phyloP scores from a whole-genome alignment of 164 flowering plant species.

The Piper betle region DNA sequence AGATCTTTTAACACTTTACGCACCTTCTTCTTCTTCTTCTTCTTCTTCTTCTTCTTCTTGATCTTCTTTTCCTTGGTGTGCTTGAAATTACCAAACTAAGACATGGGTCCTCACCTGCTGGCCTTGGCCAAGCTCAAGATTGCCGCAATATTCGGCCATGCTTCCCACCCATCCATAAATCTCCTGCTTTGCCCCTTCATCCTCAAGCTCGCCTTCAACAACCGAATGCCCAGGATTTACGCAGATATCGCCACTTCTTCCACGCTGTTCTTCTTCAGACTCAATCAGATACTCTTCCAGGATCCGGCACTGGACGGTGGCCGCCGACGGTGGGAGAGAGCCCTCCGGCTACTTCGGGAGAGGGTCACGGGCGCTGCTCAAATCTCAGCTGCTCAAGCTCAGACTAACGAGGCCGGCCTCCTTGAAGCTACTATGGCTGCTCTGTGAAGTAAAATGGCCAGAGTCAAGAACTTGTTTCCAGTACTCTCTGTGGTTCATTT shows the following conservation, averaged over 20 bases:
- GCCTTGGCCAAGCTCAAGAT: conserved; percentile 6
- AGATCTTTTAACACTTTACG: no score
- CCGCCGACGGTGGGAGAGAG: conserved; percentile 8
- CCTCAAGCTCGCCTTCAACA: conserved; percentile 1
- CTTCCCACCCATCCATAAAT: not conserved
- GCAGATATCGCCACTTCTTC: not conserved
- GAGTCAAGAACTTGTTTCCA: no score
- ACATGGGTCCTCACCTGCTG: conserved; percentile 8
- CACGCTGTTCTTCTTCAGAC: conserved; percentile 1
- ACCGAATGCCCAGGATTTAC: not conserved
- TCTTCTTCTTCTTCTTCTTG: no score
- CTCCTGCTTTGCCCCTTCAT: conserved; percentile 4
- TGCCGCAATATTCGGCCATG: conserved; percentile 3
- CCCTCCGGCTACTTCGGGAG: conserved; percentile 4
- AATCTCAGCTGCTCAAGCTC: not conserved
- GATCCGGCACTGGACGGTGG: not conserved
- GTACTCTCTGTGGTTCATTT: no score
- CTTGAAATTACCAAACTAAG: no score
- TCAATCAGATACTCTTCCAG: conserved; percentile 5
- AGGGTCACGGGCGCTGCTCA: not conserved
- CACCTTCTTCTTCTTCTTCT: no score
- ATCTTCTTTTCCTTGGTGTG: no score
- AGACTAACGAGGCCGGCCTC: conserved; percentile 1
- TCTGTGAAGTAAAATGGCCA: no score
- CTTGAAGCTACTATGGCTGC: conserved; percentile 7